Evolutionary conservation across 331 rosid genomes (phyloP), one percentile per base, ranked within the genome.

Genomic region (Ulmus americana): DNA sequence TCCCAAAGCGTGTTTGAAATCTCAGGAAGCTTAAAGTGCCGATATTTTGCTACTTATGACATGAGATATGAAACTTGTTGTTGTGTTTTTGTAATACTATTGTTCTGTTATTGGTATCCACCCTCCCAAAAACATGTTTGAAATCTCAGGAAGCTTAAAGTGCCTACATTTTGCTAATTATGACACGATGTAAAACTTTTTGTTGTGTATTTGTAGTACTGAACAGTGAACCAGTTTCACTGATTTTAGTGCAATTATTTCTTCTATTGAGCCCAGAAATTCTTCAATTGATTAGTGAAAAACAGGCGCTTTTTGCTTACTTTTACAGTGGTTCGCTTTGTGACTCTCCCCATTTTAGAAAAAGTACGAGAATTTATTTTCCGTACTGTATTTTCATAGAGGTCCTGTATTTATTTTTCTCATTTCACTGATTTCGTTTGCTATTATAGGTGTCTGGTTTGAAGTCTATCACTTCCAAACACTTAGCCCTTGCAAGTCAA

Each of bases 381-480:
- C 9, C 8, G 20, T 5, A 1, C 0, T 38, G 3, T 13, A 4
- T 16, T 43, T 4, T 6, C 20, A 16, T 14, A 8, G 6, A 51
- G 13, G 6, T 0, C 4, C 10, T 12, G 18, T 8, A 28, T 6
- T n/a, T 6, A 41, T 49, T 8, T 4, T 13, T 22, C 10, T 15
- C 47, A 52, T 41, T 49, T 28, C 39, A 58, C 22, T 13, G 22
- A 68, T 51, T 53, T 16, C 38, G 63, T 69, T 55, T 61, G 79
- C 6, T 67, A 48, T 71, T 76, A 74, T 79, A 94, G 99, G 99
- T 90, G 80, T 94, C 97, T 61, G 97, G 99, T 77, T 71, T 94
- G 85, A 94, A 94, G 95, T 94, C 99, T 67, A 90, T 90, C 75
- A 94, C 99, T 61, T 90, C 99, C 67, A 94, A 94, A 73, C 99